Evolutionary conservation across 2,329 filamentous ascomycete genomes (phyloP).

Genomic region (Cladosporium sp.): DNA sequence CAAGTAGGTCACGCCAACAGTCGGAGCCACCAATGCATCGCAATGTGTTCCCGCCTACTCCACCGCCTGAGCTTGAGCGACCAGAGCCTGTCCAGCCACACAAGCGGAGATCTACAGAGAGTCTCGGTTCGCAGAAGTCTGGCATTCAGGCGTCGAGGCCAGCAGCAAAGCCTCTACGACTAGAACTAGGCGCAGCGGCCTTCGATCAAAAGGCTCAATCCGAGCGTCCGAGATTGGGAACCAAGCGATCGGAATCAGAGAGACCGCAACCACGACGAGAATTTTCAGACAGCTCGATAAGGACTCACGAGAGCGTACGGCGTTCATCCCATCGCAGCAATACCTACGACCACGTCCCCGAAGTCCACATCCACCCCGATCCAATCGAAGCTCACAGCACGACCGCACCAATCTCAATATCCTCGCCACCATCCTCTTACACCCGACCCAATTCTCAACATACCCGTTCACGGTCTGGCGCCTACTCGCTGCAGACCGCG

Average conservation of each 20-base stretch:
- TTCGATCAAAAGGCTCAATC: conserved; percentile 38
- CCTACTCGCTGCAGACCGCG: conserved; percentile 23
- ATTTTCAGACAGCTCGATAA: conserved; percentile 16
- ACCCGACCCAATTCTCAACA: conserved; percentile 16
- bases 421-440: conserved; percentile 9
- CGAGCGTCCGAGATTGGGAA: conserved; percentile 35
- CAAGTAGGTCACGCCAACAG: conserved; percentile 69
- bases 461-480: conserved; percentile 28
- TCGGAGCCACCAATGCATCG: conserved; percentile 74
- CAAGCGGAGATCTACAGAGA: conserved; percentile 32
- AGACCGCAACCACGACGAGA: conserved; percentile 23
- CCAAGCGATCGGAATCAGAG: conserved; percentile 36
- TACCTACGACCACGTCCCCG: conserved; percentile 55
- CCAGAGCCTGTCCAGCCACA: conserved; percentile 21
- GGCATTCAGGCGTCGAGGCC: conserved; percentile 34
- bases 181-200: conserved; percentile 44
- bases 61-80: conserved; percentile 76
- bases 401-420: conserved; percentile 14
- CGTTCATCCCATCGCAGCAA: conserved; percentile 42
- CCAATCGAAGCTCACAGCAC: conserved; percentile 32
- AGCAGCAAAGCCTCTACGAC: conserved; percentile 41
- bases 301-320: conserved; percentile 17
- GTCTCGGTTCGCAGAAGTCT: conserved; percentile 40
- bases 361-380: conserved; percentile 52
- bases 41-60: conserved; percentile 94